Conservation (phyloP, 768 basidiomycete species). For the Dioszegia hungarica region DNA sequence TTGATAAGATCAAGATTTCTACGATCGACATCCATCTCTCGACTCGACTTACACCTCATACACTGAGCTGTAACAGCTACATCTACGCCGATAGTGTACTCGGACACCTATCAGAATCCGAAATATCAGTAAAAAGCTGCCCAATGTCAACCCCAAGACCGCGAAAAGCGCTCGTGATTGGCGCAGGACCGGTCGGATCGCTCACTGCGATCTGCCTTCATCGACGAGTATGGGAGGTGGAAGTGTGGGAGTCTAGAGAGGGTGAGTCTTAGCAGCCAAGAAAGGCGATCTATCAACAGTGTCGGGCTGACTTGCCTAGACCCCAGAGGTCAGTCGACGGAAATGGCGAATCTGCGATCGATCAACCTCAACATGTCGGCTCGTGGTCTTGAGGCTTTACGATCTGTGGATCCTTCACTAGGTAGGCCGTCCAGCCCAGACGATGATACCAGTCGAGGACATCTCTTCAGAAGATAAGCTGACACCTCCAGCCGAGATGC, state of each 20-base stretch:
- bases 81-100: too few species aligned
- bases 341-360: conserved; percentile 57
- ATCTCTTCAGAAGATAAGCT: too few species aligned
- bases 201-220: conserved; percentile 80
- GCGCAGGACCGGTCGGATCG: conserved; percentile 92
- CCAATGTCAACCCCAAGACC: conserved; percentile 11
- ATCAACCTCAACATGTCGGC: conserved; percentile 96
- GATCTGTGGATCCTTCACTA: conserved; percentile 61
- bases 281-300: neutral
- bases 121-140: neutral
- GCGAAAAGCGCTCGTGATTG: conserved; percentile 52
- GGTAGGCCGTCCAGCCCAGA: conserved; percentile 28
- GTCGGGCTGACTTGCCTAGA: conserved; percentile 21
- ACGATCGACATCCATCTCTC: too few species aligned
- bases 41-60: too few species aligned
- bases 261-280: conserved; percentile 21
- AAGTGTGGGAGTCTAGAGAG: conserved; percentile 46
- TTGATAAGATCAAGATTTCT: too few species aligned
- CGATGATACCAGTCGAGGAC: neutral
- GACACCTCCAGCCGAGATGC: conserved; percentile 55
- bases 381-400: conserved; percentile 81
- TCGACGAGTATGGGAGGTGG: conserved; percentile 66
- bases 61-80: too few species aligned
- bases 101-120: neutral
- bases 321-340: conserved; percentile 32